Evolutionary conservation across 805 yeast genomes (phyloP).

Genomic region (Scheffersomyces coipomensis): DNA sequence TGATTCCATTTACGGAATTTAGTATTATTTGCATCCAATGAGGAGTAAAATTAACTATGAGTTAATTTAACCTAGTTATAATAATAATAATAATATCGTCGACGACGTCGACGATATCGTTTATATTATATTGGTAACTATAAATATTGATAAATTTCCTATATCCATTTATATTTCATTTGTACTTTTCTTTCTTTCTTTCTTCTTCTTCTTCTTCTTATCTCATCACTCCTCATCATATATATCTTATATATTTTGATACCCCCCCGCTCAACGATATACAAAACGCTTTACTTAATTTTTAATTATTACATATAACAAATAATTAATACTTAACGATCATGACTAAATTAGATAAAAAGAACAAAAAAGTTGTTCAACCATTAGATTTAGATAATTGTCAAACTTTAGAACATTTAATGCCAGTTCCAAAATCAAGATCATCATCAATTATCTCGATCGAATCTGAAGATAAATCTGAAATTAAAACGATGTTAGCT

Average conservation of each 20-base stretch:
- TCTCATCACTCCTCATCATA: background rate
- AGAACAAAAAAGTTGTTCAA: background rate
- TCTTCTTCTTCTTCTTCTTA: background rate
- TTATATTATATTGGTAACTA: no score
- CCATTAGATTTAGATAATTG: slow-evolving; percentile 38
- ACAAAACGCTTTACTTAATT: background rate
- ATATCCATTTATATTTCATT: no score
- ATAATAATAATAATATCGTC: no score
- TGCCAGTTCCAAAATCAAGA: slow-evolving; percentile 37
- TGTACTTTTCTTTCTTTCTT: background rate
- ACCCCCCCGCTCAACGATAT: no score
- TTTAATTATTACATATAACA: background rate
- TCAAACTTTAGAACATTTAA: slow-evolving; percentile 36
- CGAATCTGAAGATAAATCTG: slow-evolving; percentile 30
- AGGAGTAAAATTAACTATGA: no score
- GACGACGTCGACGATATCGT: no score
- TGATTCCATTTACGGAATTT: no score
- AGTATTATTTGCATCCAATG: no score
- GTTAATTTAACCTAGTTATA: no score
- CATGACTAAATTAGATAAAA: background rate
- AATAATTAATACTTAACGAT: background rate
- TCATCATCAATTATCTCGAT: slow-evolving; percentile 39
- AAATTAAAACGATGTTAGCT: slow-evolving; percentile 21
- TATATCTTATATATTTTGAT: background rate
- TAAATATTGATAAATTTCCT: no score